Evolutionary conservation across 306 rosid species (phyloP).

Genomic region (Cicer pinnatifidum): DNA sequence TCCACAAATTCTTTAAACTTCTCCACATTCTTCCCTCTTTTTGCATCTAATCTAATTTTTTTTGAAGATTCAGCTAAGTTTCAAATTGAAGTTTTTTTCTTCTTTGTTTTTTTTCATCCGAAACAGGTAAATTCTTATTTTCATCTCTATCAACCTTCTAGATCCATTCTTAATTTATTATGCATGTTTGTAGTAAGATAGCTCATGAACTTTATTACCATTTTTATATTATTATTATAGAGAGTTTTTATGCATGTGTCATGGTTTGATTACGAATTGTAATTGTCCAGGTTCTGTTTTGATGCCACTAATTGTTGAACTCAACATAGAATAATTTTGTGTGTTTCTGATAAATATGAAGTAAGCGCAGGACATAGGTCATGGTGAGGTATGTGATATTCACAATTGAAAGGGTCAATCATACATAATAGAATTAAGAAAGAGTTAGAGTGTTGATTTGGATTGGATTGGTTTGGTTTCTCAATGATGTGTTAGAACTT

Average conservation of each 20-base stretch:
- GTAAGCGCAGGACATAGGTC: background rate
- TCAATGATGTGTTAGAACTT: slow-evolving; percentile 15
- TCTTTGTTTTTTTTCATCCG: background rate
- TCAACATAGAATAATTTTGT: background rate
- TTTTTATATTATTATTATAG: background rate
- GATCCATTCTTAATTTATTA: slow-evolving; percentile 43
- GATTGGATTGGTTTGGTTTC: slow-evolving; percentile 34
- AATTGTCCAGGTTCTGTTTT: slow-evolving; percentile 15
- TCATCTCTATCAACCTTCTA: background rate
- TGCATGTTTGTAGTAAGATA: background rate
- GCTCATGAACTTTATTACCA: slow-evolving; percentile 17
- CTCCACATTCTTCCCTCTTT: slow-evolving; percentile 29
- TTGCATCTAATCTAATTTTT: slow-evolving; percentile 28
- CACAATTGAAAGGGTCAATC: slow-evolving; percentile 32
- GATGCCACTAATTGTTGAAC: background rate
- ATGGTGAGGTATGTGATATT: background rate
- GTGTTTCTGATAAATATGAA: slow-evolving; percentile 19
- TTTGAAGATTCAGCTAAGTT: slow-evolving; percentile 24
- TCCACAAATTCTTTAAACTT: slow-evolving; percentile 27
- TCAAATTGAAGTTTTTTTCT: background rate
- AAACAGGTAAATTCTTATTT: slow-evolving; percentile 46
- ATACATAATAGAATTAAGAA: background rate
- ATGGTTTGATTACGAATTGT: background rate
- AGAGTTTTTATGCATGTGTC: slow-evolving; percentile 1
- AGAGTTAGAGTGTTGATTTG: slow-evolving; percentile 25